phyloP scores from a whole-genome alignment of 495 filamentous ascomycete genomes.

The Parathielavia hyrcaniae region DNA sequence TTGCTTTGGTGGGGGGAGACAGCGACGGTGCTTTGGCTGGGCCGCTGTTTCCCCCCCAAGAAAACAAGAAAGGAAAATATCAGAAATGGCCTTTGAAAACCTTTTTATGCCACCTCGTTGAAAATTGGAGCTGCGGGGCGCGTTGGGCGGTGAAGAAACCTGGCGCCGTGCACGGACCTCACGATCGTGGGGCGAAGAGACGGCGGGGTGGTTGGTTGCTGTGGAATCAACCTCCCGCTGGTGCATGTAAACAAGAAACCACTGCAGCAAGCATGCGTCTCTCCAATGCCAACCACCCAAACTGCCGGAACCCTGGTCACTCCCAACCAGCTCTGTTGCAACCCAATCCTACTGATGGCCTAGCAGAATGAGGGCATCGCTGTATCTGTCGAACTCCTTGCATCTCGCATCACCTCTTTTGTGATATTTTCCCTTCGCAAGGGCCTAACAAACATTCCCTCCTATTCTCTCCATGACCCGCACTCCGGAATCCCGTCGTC shows the following conservation, averaged over 20 bases:
- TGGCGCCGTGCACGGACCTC: not conserved
- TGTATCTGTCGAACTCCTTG: not conserved
- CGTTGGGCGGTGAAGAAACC: conserved; percentile 24
- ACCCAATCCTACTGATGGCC: conserved; percentile 13
- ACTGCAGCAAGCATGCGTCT: not conserved
- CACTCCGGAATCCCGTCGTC: not conserved
- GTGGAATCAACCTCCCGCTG: not conserved
- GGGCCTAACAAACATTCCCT: not conserved
- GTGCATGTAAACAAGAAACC: conserved; percentile 20
- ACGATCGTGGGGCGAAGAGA: not conserved
- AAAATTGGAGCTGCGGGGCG: conserved; percentile 24
- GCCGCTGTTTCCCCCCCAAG: conserved; percentile 36
- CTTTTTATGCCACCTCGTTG: conserved; percentile 25
- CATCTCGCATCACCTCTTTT: conserved; percentile 11
- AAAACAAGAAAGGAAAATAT: conserved; percentile 27
- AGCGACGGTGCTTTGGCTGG: conserved; percentile 26
- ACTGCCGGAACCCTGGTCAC: conserved; percentile 19
- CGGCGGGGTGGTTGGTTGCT: conserved; percentile 11
- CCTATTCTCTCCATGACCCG: not conserved
- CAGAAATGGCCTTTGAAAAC: conserved; percentile 18
- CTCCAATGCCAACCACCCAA: conserved; percentile 16
- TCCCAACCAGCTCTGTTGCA: conserved; percentile 12
- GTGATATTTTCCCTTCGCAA: conserved; percentile 16
- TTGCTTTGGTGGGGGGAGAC: conserved; percentile 26
- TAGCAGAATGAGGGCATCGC: conserved; percentile 15